Evolutionary conservation across 2,329 filamentous ascomycete genomes (phyloP), one percentile per base, ranked within the genome.

Genomic region (Chaetoscypha palmicola): DNA sequence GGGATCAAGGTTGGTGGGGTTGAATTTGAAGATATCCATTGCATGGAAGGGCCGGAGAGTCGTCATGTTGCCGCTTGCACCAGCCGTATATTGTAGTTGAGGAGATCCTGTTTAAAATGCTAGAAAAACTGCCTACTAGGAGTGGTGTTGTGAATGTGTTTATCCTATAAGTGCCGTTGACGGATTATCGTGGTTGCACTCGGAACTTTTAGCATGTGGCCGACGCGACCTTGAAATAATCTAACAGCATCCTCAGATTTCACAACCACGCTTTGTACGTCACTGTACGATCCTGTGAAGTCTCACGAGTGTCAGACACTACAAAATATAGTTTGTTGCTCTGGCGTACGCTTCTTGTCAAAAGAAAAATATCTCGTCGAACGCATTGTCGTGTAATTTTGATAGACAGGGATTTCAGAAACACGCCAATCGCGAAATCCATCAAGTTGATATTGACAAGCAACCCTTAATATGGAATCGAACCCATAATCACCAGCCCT

Each of bases 1-100:
- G 31, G 87, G 87, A 62, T 98, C 92, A 50, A 98, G 81, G 63
- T 98, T 98, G 67, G 90, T 95, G 53, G 89, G 82, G 55, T 94
- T 94, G 66, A 97, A 83, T 55, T 82, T 83, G 67, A 95, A 81
- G 50, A 97, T 74, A 65, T 98, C 92, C 55, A 78, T 75, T 2
- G 88, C 83, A 49, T 77, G 78, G 71, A 97, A 95, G 55, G 86
- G 81, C 41, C 90, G 83, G 61, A 97, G 86, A 43, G 84, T 86
- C 43, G 84, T 83, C 88, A 94, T 94, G 43, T 46, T 59, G n/a
- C n/a, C n/a, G n/a, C n/a, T n/a, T n/a, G n/a, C n/a, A n/a, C n/a
- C n/a, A n/a, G n/a, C n/a, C n/a, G n/a, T n/a, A n/a, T n/a, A n/a
- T n/a, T n/a, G n/a, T n/a, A n/a, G n/a, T n/a, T n/a, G n/a, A n/a